These are phyloP conservation scores for Yamadazyma taylorii DNA, from an alignment of 1,139 yeast species.

Conservation along the genomic window DNA sequence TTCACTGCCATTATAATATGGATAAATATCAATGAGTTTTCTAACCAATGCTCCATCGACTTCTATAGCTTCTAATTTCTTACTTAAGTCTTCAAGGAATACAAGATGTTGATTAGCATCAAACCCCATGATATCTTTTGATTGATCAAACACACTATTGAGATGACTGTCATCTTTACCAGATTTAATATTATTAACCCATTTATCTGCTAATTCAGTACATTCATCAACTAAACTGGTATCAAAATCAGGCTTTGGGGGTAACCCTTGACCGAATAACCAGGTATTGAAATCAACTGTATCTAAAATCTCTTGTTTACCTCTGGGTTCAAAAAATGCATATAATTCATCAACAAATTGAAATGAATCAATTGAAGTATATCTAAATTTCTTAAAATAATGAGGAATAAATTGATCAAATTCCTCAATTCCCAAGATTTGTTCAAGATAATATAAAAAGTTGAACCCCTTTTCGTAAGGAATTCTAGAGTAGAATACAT, in stretches of 20 bases:
- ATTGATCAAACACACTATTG: conserved; percentile 15
- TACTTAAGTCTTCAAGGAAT: conserved; percentile 32
- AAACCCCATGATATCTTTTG: conserved; percentile 24
- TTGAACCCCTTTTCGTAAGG: conserved; percentile 41
- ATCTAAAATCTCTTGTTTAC: conserved; percentile 82
- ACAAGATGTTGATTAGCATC: conserved; percentile 37
- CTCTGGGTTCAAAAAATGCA: conserved; percentile 46
- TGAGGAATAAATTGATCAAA: conserved; percentile 35
- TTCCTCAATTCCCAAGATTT: conserved; percentile 26
- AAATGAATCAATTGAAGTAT: conserved; percentile 30
- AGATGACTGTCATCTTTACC: conserved; percentile 6
- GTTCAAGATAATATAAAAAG: conserved; percentile 32
- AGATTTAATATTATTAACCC: conserved; percentile 20
- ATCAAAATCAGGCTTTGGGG: conserved; percentile 32
- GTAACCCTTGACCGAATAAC: conserved; percentile 32
- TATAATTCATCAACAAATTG: conserved; percentile 32
- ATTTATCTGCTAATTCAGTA: conserved; percentile 25
- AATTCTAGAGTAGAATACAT: conserved; percentile 34
- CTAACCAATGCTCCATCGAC: conserved; percentile 19
- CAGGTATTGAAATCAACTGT: conserved; percentile 68
- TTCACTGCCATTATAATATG: conserved; percentile 22
- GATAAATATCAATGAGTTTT: conserved; percentile 25
- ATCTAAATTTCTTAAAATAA: conserved; percentile 32
- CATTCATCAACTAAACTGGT: conserved; percentile 34
- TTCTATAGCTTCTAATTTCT: conserved; percentile 19